Base-by-base conservation (phyloP, 495 filamentous ascomycete species). In the Darksidea phi region DNA sequence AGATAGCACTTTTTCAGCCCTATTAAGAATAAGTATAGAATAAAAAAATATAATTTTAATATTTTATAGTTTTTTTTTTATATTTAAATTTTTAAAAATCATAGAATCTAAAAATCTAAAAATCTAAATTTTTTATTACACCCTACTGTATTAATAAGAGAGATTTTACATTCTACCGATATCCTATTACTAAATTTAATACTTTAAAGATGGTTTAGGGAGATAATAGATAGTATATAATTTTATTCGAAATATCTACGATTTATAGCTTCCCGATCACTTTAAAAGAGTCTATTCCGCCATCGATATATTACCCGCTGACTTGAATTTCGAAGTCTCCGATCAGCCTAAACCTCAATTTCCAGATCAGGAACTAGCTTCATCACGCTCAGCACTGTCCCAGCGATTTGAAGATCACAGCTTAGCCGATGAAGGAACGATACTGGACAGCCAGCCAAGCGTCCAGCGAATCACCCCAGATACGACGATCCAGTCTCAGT, bases 131-230 rank as follows among this genome's bases (percentile, higher is more conserved):
- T n/a, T n/a, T n/a, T n/a, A n/a, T n/a, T n/a, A n/a, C n/a, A n/a
- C n/a, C n/a, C n/a, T n/a, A n/a, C n/a, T n/a, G n/a, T 38, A 36
- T 58, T 25, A 18, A 63, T 41, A 32, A 42, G 41, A 41, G 17
- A 18, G 43, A 58, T 17, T 2, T 28, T 26, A 56, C 38, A 15
- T 70, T 73, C 59, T 73, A 78, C 61, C 73, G 65, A 5, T 49
- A 67, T 46, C 52, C 59, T 24, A 67, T 67, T 25, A 41, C 38
- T 36, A 48, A 49, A 28, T 76, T 77, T 52, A 48, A 63, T 48
- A 69, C 75, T 56, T 13, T 15, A 43, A 41, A 15, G 20, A 54
- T 21, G 24, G 63, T 34, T 38, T 55, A 56, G 17, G 57, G 73
- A 21, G 71, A 67, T 20, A 67, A 76, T 0, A 36, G 58, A 61